Conservation (phyloP, 257 asterid species). For the Prunella vulgaris region DNA sequence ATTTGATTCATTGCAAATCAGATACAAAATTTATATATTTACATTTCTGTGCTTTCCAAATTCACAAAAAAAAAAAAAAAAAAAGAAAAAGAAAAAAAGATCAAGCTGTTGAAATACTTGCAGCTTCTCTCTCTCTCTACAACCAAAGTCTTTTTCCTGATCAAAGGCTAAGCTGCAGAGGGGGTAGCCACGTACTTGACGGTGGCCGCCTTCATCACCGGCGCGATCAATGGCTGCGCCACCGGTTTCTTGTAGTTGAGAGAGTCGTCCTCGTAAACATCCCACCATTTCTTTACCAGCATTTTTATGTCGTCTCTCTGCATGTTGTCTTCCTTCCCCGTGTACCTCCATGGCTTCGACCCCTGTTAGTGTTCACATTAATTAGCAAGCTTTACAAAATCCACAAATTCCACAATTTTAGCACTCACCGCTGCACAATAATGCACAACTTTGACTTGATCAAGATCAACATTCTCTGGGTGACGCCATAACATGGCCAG, state of each 20-base stretch:
- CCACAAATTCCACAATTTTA: no score
- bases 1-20: no score
- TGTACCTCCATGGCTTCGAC: conserved; percentile 60
- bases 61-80: no score
- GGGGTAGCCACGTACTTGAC: conserved; percentile 35
- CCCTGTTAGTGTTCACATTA: conserved; percentile 16
- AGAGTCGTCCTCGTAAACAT: conserved; percentile 34
- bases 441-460: conserved; percentile 46
- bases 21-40: no score
- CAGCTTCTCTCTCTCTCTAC: not conserved
- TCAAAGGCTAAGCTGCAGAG: conserved; percentile 32
- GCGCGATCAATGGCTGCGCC: conserved; percentile 39
- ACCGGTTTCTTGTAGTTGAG: conserved; percentile 29
- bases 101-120: not conserved
- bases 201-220: conserved; percentile 23
- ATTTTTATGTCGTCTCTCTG: conserved; percentile 42
- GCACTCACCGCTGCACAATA: conserved; percentile 52
- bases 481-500: conserved; percentile 61
- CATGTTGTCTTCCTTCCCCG: conserved; percentile 47
- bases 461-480: conserved; percentile 44
- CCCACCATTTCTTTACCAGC: conserved; percentile 52
- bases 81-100: no score
- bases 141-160: no score
- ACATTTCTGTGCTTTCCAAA: no score
- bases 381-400: no score